Evolutionary conservation across 2,329 filamentous ascomycete genomes (phyloP), one percentile per base, ranked within the genome.

Genomic region (Daldinia eschscholtzii): DNA sequence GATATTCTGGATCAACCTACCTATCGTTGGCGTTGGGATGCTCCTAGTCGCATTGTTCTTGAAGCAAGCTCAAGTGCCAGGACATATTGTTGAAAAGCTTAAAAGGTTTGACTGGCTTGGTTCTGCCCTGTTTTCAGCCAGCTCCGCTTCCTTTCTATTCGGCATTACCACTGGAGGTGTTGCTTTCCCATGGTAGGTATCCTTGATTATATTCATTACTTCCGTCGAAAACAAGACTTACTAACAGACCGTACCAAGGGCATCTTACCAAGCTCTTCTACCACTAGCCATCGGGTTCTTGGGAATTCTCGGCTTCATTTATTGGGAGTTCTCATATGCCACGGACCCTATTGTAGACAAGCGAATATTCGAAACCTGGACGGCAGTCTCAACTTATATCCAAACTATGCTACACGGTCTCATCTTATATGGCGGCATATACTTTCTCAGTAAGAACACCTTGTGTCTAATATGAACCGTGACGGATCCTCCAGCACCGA

Each of bases 1-100:
- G 88, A 86, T 91, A 57, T 90, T 91, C 75, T 92, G 85, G 83
- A 83, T 90, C 71, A 91, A 91, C 71, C 78, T 90, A 2, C 87
- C 88, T 1, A 86, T 90, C 73, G 82, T 84, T 37, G 85, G 80
- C 2, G 66, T 88, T 15, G 84, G 83, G 2, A 76, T 80, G 15
- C 72, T 84, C 53, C 78, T 87, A 71, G 79, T 88, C 15, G 68
- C 74, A 46, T 70, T 88, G 26, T 89, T 88, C 77, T 79, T 90
- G 33, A 81, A 83, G 33, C 80, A 88, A 61, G 82, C 85, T 59
- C 79, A 83, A 64, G 76, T 83, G 5, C 83, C 84, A 0, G 81
- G 80, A 52, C 81, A 81, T n/a, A 78, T 88, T 57, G 23, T 79
- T 1, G 75, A 80, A 33, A 88, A 88, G 72, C 79, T 88, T 5